Evolutionary conservation across 352 stramenopile species (phyloP).

Genomic region (Pythium folliculosum): DNA sequence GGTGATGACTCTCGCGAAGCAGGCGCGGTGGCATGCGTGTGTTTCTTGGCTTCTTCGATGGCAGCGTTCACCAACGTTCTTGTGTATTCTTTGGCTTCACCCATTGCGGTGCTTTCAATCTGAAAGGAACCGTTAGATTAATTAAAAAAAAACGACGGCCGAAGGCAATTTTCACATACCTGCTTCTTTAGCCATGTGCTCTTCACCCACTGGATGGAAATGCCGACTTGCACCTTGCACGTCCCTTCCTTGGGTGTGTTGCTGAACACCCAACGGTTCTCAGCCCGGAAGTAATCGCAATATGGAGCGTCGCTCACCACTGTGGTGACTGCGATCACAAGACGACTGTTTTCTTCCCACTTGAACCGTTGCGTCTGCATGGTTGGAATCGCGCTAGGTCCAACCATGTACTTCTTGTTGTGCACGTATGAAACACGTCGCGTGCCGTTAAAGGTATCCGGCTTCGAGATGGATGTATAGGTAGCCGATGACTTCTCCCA

Average conservation of each 20-base stretch:
- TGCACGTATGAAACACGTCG: slow-evolving; percentile 64
- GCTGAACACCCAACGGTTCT: slow-evolving; percentile 85
- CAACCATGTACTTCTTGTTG: slow-evolving; percentile 91
- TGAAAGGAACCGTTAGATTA: slow-evolving; percentile 20
- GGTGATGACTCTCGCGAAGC: not conserved
- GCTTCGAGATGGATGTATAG: slow-evolving; percentile 57
- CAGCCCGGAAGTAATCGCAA: slow-evolving; percentile 87
- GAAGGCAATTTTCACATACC: slow-evolving; percentile 31
- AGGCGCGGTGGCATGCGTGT: not conserved
- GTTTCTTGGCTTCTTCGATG: slow-evolving; percentile 24
- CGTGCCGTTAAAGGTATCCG: slow-evolving; percentile 65
- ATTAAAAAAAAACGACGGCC: not conserved
- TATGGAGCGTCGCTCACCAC: slow-evolving; percentile 79
- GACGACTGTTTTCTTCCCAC: slow-evolving; percentile 39
- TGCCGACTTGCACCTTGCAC: slow-evolving; percentile 62
- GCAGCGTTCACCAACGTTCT: slow-evolving; percentile 57
- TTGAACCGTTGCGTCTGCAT: slow-evolving; percentile 69
- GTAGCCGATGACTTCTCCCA: slow-evolving; percentile 49
- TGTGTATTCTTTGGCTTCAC: slow-evolving; percentile 63
- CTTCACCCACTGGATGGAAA: slow-evolving; percentile 78
- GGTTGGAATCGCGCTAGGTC: slow-evolving; percentile 76
- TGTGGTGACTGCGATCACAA: slow-evolving; percentile 78
- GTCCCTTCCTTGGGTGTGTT: slow-evolving; percentile 39
- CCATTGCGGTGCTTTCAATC: slow-evolving; percentile 80
- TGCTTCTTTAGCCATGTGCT: slow-evolving; percentile 89